Evolutionary conservation across 2,329 filamentous ascomycete genomes (phyloP).

Genomic region (Cordyceps militaris): DNA sequence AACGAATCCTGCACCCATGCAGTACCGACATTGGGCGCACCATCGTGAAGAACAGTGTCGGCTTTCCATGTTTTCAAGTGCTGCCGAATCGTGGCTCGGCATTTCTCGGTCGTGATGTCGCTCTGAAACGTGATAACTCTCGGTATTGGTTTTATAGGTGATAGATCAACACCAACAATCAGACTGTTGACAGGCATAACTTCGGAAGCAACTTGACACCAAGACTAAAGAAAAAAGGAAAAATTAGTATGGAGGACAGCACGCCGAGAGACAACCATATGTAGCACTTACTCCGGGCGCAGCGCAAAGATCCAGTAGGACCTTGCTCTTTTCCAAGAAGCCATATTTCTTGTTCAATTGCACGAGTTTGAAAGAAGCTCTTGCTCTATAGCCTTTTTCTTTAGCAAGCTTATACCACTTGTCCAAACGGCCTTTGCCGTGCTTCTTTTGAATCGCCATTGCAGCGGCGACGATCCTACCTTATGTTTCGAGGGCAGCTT

Average conservation of each 20-base stretch:
- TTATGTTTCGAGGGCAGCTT: background rate
- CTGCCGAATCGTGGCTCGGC: constrained; percentile 76
- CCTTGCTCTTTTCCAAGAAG: constrained; percentile 94
- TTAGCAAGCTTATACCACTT: constrained; percentile 99
- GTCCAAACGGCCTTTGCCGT: constrained; percentile 95
- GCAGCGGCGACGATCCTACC: background rate
- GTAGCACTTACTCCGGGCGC: constrained; percentile 70
- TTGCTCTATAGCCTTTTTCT: constrained; percentile 92
- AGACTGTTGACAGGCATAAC: constrained; percentile 86
- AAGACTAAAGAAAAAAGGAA: constrained; percentile 52
- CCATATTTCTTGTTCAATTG: constrained; percentile 99
- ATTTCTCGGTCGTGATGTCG: constrained; percentile 97
- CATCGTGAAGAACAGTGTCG: constrained; percentile 92
- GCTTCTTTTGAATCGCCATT: constrained; percentile 96
- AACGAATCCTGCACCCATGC: constrained; percentile 98
- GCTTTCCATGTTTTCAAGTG: constrained; percentile 96
- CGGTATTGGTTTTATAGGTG: constrained; percentile 93
- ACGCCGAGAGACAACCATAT: background rate
- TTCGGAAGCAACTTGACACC: constrained; percentile 94
- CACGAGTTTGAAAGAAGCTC: constrained; percentile 96
- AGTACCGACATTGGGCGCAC: constrained; percentile 94
- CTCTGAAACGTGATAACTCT: constrained; percentile 92
- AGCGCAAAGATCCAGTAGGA: constrained; percentile 93
- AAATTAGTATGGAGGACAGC: background rate
- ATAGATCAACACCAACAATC: constrained; percentile 89